Percentiles rank a stretch among this genome's conserved stretches.
Evolutionary conservation across 192 early-diverging fungal species (phyloP).

Genomic region (Coemansia asiatica): DNA sequence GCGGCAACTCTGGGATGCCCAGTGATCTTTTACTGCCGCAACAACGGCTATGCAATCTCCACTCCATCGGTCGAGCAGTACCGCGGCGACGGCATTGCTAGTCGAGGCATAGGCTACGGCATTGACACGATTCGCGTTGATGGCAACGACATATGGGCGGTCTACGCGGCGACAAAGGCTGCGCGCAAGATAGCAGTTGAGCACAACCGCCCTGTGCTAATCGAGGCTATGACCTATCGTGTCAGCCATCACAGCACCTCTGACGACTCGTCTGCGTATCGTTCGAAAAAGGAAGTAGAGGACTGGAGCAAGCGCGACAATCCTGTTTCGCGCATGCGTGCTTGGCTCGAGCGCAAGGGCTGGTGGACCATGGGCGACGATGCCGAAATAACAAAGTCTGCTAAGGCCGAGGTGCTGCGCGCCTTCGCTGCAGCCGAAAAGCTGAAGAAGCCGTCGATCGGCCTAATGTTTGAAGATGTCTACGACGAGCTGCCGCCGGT

Average conservation of each 20-base stretch:
- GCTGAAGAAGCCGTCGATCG: constrained; percentile 81
- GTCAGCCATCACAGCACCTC: constrained; percentile 97
- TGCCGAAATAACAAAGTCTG: constrained; percentile 59
- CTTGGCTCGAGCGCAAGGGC: constrained; percentile 80
- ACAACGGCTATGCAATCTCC: constrained; percentile 98
- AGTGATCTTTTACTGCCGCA: constrained; percentile 95
- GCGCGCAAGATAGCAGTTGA: constrained; percentile 82
- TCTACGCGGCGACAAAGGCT: constrained; percentile 87
- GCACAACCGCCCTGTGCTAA: constrained; percentile 83
- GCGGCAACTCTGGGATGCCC: constrained; percentile 89
- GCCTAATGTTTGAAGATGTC: constrained; percentile 89
- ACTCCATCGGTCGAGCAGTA: constrained; percentile 95
- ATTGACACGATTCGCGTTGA: constrained; percentile 97
- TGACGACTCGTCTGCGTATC: constrained; percentile 95
- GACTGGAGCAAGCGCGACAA: constrained; percentile 85
- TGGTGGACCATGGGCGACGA: constrained; percentile 83
- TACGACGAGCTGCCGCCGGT: constrained; percentile 82
- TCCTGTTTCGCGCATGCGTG: constrained; percentile 85
- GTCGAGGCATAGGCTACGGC: constrained; percentile 93
- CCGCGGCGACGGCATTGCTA: constrained; percentile 95
- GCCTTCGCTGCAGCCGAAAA: constrained; percentile 85
- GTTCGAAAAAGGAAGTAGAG: constrained; percentile 88
- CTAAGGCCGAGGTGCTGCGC: constrained; percentile 72
- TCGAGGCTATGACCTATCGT: constrained; percentile 98
- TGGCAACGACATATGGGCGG: constrained; percentile 97